phyloP scores from a whole-genome alignment of 2,329 filamentous ascomycete species.

The Thermochaetoides dissita region DNA sequence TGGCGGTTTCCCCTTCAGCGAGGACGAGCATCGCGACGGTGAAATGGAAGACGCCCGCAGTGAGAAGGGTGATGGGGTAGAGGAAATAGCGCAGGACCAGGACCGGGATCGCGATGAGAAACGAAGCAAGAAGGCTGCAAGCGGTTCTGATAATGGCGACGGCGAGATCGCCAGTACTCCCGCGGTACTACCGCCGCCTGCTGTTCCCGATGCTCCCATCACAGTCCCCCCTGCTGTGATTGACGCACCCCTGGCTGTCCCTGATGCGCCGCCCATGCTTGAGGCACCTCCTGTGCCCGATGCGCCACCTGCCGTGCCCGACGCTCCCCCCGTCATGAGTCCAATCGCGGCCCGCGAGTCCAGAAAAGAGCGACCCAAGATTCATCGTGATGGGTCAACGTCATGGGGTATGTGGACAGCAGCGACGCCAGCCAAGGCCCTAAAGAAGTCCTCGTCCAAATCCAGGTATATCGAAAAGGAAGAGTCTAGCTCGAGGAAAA shows the following conservation, averaged over 20 bases:
- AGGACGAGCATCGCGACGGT: constrained; percentile 23
- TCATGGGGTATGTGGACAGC: constrained; percentile 65
- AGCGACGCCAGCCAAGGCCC: constrained; percentile 35
- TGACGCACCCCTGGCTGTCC: too few relatives aligned
- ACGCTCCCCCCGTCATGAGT: constrained; percentile 26
- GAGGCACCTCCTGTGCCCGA: constrained; percentile 15
- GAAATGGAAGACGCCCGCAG: background rate
- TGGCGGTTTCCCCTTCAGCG: constrained; percentile 44
- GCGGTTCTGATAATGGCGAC: background rate
- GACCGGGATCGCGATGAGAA: too few relatives aligned
- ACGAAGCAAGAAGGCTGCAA: too few relatives aligned
- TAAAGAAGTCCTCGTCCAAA: constrained; percentile 45
- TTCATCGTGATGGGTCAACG: constrained; percentile 51
- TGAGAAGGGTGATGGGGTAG: background rate
- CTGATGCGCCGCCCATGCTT: constrained; percentile 33
- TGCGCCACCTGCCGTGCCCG: constrained; percentile 32
- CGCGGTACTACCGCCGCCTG: constrained; percentile 30
- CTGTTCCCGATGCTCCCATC: constrained; percentile 20
- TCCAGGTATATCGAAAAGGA: constrained; percentile 42
- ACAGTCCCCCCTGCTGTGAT: too few relatives aligned
- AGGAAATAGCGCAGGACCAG: background rate
- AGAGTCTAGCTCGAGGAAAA: constrained; percentile 25
- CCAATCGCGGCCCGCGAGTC: constrained; percentile 24
- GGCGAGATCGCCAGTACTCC: constrained; percentile 12
- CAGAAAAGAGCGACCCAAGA: constrained; percentile 64